Evolutionary conservation across 805 yeast genomes (phyloP).

Genomic region (Maudiozyma turicensis): DNA sequence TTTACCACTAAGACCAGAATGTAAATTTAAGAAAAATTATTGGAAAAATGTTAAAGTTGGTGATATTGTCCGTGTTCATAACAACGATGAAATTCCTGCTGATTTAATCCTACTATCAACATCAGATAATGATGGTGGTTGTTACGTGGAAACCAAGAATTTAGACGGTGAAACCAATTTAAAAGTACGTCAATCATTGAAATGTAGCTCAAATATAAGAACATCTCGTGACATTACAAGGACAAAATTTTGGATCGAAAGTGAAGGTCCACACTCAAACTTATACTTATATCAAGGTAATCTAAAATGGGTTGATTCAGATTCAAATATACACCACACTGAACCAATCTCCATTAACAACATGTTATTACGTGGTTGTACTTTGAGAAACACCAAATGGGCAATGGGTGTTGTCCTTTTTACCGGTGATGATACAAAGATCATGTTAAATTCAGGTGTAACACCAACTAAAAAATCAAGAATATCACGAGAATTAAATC

Average conservation of each 20-base stretch:
- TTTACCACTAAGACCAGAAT: conserved; percentile 34
- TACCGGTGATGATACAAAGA: conserved; percentile 74
- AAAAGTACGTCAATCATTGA: conserved; percentile 65
- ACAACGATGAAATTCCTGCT: conserved; percentile 75
- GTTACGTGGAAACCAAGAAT: conserved; percentile 74
- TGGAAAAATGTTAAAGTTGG: conserved; percentile 74
- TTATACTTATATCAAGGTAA: conserved; percentile 71
- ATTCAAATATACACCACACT: conserved; percentile 21
- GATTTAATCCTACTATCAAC: conserved; percentile 57
- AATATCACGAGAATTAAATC: conserved; percentile 62
- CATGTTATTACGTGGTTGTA: conserved; percentile 63
- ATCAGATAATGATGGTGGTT: conserved; percentile 57
- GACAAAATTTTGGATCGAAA: conserved; percentile 55
- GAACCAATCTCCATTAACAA: conserved; percentile 70
- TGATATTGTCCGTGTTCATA: conserved; percentile 58
- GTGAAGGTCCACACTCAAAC: conserved; percentile 82
- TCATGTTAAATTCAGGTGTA: conserved; percentile 73
- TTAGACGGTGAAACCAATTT: conserved; percentile 76
- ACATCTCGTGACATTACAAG: conserved; percentile 41
- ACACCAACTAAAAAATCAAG: conserved; percentile 74
- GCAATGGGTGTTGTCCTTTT: conserved; percentile 66
- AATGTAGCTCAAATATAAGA: conserved; percentile 44
- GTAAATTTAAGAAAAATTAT: conserved; percentile 28
- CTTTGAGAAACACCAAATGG: conserved; percentile 77
- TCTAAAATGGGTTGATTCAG: conserved; percentile 38